Conservation (phyloP, 495 filamentous ascomycete genomes). For the Antarctomyces pellizariae region DNA sequence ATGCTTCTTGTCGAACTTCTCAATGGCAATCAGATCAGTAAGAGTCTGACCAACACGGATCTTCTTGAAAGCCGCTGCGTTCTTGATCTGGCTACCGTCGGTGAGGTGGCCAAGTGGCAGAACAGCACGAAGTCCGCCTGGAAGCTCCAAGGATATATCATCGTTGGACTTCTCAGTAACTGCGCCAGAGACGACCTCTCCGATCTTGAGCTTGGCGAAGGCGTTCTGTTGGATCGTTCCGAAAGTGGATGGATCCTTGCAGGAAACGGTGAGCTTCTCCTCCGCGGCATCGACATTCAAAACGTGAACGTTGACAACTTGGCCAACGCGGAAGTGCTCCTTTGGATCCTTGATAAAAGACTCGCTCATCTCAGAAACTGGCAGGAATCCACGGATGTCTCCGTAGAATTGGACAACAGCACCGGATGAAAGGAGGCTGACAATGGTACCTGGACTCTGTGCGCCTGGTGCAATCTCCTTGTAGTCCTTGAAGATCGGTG, state of each 20-base stretch:
- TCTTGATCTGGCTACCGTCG: conserved; percentile 59
- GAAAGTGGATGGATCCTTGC: conserved; percentile 66
- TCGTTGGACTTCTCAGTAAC: conserved; percentile 72
- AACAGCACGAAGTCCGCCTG: conserved; percentile 47
- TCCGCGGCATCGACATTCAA: conserved; percentile 50
- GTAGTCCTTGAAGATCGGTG: conserved; percentile 50
- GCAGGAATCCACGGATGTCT: conserved; percentile 56
- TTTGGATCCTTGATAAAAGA: conserved; percentile 74
- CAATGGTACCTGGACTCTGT: conserved; percentile 62
- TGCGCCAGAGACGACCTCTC: conserved; percentile 46
- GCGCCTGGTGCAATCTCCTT: conserved; percentile 40
- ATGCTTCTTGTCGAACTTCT: conserved; percentile 49
- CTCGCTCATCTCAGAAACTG: conserved; percentile 91
- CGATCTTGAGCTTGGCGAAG: conserved; percentile 43
- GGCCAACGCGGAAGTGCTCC: conserved; percentile 71
- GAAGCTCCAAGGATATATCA: conserved; percentile 52
- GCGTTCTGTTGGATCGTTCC: conserved; percentile 50
- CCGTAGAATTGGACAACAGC: conserved; percentile 91
- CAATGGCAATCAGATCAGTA: conserved; percentile 59
- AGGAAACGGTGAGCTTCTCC: conserved; percentile 62
- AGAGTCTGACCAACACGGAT: conserved; percentile 62
- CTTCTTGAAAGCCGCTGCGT: conserved; percentile 45
- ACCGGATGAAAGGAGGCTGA: conserved; percentile 52
- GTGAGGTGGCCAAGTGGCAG: conserved; percentile 55
- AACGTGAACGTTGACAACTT: conserved; percentile 73